These are phyloP conservation scores for Eimeria sp. DNA, from an alignment of 169 alveolate genomes.

Conservation along the genomic window DNA sequence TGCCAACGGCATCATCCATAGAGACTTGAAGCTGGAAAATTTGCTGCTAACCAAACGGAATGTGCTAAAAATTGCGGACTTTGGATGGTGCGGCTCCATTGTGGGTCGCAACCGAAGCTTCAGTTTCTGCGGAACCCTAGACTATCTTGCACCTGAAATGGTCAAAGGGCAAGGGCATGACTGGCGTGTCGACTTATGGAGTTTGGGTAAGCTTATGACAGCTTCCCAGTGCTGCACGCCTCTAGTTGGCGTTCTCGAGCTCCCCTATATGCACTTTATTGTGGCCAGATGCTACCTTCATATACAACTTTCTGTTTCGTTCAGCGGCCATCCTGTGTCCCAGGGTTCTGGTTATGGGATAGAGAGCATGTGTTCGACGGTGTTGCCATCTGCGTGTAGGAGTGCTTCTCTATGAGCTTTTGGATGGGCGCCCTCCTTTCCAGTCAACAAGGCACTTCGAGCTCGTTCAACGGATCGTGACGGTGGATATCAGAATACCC, in stretches of 20 bases:
- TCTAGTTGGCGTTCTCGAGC: no score
- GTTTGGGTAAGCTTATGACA: conserved; percentile 88
- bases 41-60: conserved; percentile 90
- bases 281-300: background rate
- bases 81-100: conserved; percentile 93
- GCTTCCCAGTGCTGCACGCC: background rate
- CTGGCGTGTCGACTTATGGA: conserved; percentile 95
- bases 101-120: conserved; percentile 85
- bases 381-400: conserved; percentile 65
- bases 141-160: conserved; percentile 96
- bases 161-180: conserved; percentile 95
- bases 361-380: background rate
- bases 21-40: conserved; percentile 96
- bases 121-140: conserved; percentile 97
- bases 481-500: conserved; percentile 78
- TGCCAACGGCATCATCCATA: conserved; percentile 92
- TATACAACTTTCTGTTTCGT: background rate
- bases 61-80: conserved; percentile 93
- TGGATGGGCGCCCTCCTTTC: conserved; percentile 95
- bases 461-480: conserved; percentile 83
- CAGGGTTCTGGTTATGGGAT: background rate
- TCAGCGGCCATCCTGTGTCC: background rate
- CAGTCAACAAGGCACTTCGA: conserved; percentile 86
- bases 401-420: conserved; percentile 93
- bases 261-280: background rate